Evolutionary conservation across 129 eudicot species (phyloP).

Genomic region (Arctium minus): DNA sequence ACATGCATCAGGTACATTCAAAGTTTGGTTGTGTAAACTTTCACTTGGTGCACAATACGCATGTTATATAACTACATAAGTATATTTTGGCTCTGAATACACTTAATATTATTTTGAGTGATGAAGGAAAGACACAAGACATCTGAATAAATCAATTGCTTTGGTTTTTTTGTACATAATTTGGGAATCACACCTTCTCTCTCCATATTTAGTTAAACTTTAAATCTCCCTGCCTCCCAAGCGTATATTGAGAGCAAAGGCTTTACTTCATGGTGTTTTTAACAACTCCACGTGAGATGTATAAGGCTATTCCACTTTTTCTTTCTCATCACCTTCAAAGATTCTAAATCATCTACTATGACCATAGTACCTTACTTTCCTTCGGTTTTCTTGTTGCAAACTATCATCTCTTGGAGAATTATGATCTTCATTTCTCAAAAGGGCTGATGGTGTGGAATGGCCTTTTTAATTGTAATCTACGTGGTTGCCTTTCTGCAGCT

Average conservation of each 20-base stretch:
- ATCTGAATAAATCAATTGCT: neutral
- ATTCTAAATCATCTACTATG: neutral
- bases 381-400: neutral
- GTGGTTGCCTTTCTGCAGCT: neutral
- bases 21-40: neutral
- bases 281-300: neutral
- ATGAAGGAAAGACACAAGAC: neutral
- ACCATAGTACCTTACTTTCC: neutral
- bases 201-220: neutral
- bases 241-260: neutral
- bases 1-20: conserved; percentile 85
- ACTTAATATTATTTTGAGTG: neutral
- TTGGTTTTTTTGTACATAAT: neutral
- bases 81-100: neutral
- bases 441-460: neutral
- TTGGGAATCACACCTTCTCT: neutral
- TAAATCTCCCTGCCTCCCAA: neutral
- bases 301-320: neutral
- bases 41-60: neutral
- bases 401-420: neutral
- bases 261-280: neutral
- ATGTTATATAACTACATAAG: neutral
- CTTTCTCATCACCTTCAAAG: neutral
- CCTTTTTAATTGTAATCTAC: neutral
- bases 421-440: neutral